Evolutionary conservation across 108 stramenopile species (phyloP), one percentile per base, ranked within the genome.

Genomic region (Cylindrotheca fusiformis): DNA sequence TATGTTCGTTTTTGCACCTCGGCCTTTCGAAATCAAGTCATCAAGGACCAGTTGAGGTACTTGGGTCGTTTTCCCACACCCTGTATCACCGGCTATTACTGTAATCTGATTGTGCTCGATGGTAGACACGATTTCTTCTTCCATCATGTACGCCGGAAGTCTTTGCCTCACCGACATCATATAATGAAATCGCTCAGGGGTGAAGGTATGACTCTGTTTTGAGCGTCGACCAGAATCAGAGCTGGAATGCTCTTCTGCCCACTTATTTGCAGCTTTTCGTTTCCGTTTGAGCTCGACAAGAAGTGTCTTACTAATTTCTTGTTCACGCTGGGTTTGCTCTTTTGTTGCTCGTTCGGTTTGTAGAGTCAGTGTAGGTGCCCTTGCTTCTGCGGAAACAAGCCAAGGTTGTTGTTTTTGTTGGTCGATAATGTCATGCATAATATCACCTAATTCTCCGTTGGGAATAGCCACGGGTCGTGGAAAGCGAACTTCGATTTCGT

Each of bases 11-110:
- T 66, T 55, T 3, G 88, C 90, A 4, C 95, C 95, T 36, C 62
- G 32, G 14, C 83, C 88, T 1, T 75, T 68, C 31, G 55, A 31
- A 32, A 93, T 90, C 48, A 87, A 25, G 54, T 88, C 88, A 65
- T 96, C 97, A 20, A 96, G 71, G 3, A 97, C 76, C 32, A 91
- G 80, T 72, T 95, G 94, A 1, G 82, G 82, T 2, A 84, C 79
- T 54, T 82, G 81, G 4, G 81, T 82, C 17, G 69, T 73, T 48
- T 66, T 60, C 6, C 91, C 90, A 48, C 86, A 88, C 0, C 94
- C 95, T 1, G 95, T 96, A 31, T 86, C 92, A 8, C 90, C 95
- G 24, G 68, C 59, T 23, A 77, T 78, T 24, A 80, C 84, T 49
- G 83, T 84, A 20, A 93, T 67, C 65, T 88, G 92, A 55, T 87